Percentiles rank a stretch among this genome's conserved stretches.
Evolutionary conservation across 2,329 filamentous ascomycete species (phyloP).

Genomic region (Chrysoporthe austroafricana): DNA sequence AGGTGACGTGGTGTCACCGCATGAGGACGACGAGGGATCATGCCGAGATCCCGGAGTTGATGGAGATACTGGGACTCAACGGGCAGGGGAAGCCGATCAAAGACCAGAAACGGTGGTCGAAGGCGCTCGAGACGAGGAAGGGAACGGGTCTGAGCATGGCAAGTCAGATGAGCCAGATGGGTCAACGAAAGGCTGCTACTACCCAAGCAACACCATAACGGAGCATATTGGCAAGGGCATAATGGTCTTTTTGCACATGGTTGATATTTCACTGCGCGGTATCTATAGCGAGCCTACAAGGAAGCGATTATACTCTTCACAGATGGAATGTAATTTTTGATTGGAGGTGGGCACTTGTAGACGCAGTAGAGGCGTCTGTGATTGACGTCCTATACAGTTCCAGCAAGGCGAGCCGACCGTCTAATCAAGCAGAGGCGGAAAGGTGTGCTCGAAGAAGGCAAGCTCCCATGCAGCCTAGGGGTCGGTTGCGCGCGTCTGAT

Average conservation of each 20-base stretch:
- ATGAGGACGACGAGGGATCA: constrained; percentile 83
- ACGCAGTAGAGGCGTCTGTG: neutral
- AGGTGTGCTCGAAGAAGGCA: too few species aligned
- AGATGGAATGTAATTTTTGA: neutral
- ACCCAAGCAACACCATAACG: neutral
- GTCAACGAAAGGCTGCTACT: constrained; percentile 12
- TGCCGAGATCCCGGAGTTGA: constrained; percentile 69
- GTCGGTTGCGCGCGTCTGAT: neutral
- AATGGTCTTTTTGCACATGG: neutral
- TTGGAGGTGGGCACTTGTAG: neutral
- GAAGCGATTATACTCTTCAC: neutral
- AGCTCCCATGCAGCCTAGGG: too few species aligned
- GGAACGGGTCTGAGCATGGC: constrained; percentile 58
- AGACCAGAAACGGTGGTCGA: constrained; percentile 50
- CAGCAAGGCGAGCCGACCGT: neutral
- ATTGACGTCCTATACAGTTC: neutral
- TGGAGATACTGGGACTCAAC: constrained; percentile 63
- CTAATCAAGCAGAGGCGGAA: neutral
- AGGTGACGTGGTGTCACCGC: constrained; percentile 77
- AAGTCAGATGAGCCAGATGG: constrained; percentile 33
- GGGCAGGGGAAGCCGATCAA: constrained; percentile 44
- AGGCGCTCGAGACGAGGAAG: constrained; percentile 53
- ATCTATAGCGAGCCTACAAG: neutral
- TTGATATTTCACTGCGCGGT: neutral
- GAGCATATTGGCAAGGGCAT: neutral